Base-by-base conservation (phyloP, 2,329 filamentous ascomycete genomes). In the Fusarium tjaetaba region DNA sequence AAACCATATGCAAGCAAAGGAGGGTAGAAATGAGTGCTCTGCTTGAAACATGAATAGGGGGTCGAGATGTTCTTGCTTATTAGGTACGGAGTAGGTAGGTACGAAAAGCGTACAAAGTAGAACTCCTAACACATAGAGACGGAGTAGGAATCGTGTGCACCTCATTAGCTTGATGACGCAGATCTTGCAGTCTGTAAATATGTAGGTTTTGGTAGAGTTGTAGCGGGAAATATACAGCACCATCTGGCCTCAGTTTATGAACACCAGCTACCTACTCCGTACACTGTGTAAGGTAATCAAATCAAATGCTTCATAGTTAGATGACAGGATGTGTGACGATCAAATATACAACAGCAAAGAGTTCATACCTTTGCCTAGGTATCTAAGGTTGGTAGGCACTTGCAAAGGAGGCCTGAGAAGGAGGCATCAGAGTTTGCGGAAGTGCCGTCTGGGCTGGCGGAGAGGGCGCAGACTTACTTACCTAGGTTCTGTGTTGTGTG, bases 1-100 rank as follows among this genome's bases (percentile, higher is more conserved):
- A 66, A 63, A 55, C n/a, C 43, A 63, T 32, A 43, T 32, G 24
- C 53, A 32, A 64, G 61, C 51, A 73, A 64, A 63, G 53, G 62
- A 58, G 22, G 55, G 57, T 65, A 51, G 59, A 67, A 74, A 59
- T 66, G 41, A 43, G 45, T 53, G 32, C 45, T 46, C 41, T 56
- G 46, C 36, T 52, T 45, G 5, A 56, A 58, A 38, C 32, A 49
- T 34, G 57, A 70, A 69, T 42, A 43, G 48, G 13, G 43, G 55
- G 51, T 30, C 18, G 45, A 48, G 36, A 32, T 34, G 56, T 26
- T 32, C 22, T 45, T 36, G 20, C 30, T 14, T 34, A 42, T 16
- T 30, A 43, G 24, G 42, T 45, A 26, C 26, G 26, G 26, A 26
- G 26, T 26, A 28, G 7, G 7, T 28, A 26, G 24, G 42, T 45